A percentile compares a stretch with the other conserved stretches of the same genome.
These are phyloP conservation scores for Aspergillus proliferans DNA, from an alignment of 2,329 filamentous ascomycete genomes.

Conservation along the genomic window DNA sequence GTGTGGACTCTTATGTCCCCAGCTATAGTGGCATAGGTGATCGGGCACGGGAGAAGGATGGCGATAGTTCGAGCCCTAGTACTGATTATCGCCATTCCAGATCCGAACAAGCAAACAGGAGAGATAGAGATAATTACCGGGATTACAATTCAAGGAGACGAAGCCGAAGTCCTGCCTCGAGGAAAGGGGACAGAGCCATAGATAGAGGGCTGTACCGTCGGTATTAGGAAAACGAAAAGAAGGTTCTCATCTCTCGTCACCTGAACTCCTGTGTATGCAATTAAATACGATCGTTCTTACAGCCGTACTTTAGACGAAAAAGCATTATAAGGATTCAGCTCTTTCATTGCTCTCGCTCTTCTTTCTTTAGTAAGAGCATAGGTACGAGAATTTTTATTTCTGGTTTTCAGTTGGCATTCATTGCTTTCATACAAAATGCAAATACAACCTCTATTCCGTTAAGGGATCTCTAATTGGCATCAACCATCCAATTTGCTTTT, in stretches of 20 bases:
- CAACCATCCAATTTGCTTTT: not conserved
- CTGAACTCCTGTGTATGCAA: too few relatives aligned
- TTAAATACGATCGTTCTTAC: too few relatives aligned
- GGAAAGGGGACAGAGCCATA: slow-evolving; percentile 19
- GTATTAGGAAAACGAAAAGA: not conserved
- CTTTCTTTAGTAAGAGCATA: not conserved
- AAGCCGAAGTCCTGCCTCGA: slow-evolving; percentile 29
- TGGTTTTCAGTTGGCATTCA: too few relatives aligned
- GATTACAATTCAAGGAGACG: slow-evolving; percentile 24
- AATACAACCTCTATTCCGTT: slow-evolving; percentile 7
- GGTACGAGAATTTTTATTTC: not conserved
- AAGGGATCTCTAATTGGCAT: slow-evolving; percentile 7
- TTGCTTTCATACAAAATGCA: too few relatives aligned
- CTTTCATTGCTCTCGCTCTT: too few relatives aligned
- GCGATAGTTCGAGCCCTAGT: slow-evolving; percentile 12
- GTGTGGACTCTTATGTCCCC: slow-evolving; percentile 33
- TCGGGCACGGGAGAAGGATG: slow-evolving; percentile 19
- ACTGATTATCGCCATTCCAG: slow-evolving; percentile 19
- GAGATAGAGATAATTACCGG: slow-evolving; percentile 22
- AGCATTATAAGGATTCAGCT: too few relatives aligned
- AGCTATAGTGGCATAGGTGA: slow-evolving; percentile 24
- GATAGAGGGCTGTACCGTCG: slow-evolving; percentile 5
- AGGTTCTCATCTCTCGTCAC: too few relatives aligned
- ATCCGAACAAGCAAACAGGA: slow-evolving; percentile 12
- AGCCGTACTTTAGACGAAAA: too few relatives aligned